Evolutionary conservation across 768 basidiomycete genomes (phyloP), one percentile per base, ranked within the genome.

Genomic region (Pleurotus sapidus): DNA sequence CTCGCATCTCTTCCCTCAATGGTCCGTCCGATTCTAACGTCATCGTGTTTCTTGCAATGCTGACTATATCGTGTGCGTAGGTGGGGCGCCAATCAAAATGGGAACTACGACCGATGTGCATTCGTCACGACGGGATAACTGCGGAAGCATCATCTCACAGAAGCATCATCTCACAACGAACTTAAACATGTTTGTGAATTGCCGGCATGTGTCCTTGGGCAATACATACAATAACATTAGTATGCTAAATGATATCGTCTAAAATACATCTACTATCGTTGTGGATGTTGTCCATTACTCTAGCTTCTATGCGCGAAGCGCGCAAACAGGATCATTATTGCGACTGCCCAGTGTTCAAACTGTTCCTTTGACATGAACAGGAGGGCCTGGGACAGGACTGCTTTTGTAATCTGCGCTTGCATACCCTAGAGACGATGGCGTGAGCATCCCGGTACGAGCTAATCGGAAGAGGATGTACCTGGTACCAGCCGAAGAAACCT

Each of bases 301-400:
- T 54, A 50, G 27, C 49, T 50, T 50, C 49, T 57, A 51, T 61
- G 61, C 34, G 69, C 64, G 46, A 81, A 54, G 20, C 75, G 77
- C 27, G 82, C 71, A 37, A 73, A 72, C 42, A 88, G 58, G 20
- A 85, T 69, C 78, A 92, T 85, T 58, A 95, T 81, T 11, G 79
- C 72, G 55, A 93, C 75, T 1, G 93, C 87, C 83, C 89, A 96
- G 3, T 83, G 84, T 69, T 99, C 97, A 65, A 99, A 95, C 66
- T 95, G 91, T 66, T 98, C 96, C 73, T 99, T 99, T 61, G 94
- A 92, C 77, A 96, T 89, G 78, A 99, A 99, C 54, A 98, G 74
- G 61, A 99, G 78, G 2, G 95, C 96, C 71, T 99, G 97, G 6
- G 93, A 91, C 12, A 99, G 74, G 11, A 98, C 95, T 0, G 96